Evolutionary conservation across 1,284 basidiomycete genomes (phyloP).

Genomic region (Boletus smithii): DNA sequence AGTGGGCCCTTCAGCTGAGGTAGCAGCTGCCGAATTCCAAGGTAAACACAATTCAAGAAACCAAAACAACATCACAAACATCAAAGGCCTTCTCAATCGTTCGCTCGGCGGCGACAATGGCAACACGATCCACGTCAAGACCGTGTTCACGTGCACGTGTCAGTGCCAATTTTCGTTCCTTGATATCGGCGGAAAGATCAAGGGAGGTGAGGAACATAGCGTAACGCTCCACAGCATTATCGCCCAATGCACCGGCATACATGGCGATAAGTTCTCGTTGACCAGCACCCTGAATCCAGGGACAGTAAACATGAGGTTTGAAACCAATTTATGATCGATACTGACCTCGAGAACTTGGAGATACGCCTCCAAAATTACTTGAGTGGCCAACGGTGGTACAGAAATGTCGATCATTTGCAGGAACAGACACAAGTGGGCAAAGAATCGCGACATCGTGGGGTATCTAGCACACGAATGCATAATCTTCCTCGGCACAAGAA

Average conservation of each 20-base stretch:
- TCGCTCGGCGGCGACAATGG: conserved; percentile 76
- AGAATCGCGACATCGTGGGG: conserved; percentile 79
- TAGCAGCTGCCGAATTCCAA: conserved; percentile 41
- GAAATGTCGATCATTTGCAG: conserved; percentile 77
- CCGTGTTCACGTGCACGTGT: conserved; percentile 79
- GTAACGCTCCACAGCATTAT: conserved; percentile 90
- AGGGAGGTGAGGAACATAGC: conserved; percentile 87
- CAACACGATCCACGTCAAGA: conserved; percentile 80
- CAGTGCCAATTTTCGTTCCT: conserved; percentile 72
- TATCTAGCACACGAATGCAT: conserved; percentile 43
- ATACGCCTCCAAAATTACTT: conserved; percentile 86
- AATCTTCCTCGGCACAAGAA: neutral
- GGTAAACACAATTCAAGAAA: conserved; percentile 8
- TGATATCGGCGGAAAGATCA: conserved; percentile 63
- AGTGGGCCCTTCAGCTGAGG: conserved; percentile 56
- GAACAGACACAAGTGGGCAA: conserved; percentile 92
- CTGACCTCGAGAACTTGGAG: conserved; percentile 81
- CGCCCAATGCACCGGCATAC: conserved; percentile 90
- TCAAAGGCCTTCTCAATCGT: conserved; percentile 74
- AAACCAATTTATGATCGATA: neutral
- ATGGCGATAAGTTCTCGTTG: conserved; percentile 87
- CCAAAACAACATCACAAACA: conserved; percentile 38
- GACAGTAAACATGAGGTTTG: neutral
- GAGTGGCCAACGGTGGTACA: conserved; percentile 71
- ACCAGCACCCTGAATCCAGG: conserved; percentile 54